A percentile compares a stretch with the other conserved stretches of the same genome.
These are phyloP conservation scores for Penicillium nucicola DNA, from an alignment of 495 filamentous ascomycete genomes.

Conservation along the genomic window DNA sequence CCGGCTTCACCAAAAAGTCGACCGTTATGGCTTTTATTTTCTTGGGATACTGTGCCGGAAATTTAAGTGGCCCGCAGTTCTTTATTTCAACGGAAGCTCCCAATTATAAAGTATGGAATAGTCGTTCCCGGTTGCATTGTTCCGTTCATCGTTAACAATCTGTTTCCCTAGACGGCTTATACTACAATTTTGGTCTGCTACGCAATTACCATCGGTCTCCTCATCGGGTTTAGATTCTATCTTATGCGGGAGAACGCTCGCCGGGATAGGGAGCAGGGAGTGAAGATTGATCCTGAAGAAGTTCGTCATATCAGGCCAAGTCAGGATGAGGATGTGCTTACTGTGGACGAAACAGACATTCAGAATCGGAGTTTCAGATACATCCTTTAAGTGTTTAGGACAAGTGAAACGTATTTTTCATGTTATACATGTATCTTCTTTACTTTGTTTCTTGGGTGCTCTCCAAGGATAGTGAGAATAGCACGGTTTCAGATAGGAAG, in stretches of 20 bases:
- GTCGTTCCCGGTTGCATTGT: too few species aligned
- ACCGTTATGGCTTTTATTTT: conserved; percentile 19
- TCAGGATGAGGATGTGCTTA: conserved; percentile 7
- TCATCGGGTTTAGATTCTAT: conserved; percentile 5
- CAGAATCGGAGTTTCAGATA: conserved; percentile 16
- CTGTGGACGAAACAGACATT: conserved; percentile 16
- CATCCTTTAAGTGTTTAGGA: conserved; percentile 5
- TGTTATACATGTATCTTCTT: too few species aligned
- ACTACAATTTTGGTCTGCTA: conserved; percentile 14
- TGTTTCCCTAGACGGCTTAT: conserved; percentile 13
- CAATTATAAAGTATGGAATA: conserved; percentile 12
- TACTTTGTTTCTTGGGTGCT: too few species aligned
- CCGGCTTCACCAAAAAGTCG: conserved; percentile 27
- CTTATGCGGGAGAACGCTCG: conserved; percentile 3
- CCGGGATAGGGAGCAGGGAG: conserved; percentile 10
- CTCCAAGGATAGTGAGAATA: too few species aligned
- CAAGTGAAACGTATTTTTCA: too few species aligned
- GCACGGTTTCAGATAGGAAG: too few species aligned
- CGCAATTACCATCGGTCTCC: conserved; percentile 9
- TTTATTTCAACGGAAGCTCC: conserved; percentile 16
- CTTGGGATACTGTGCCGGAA: conserved; percentile 18
- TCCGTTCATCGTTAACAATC: not conserved
- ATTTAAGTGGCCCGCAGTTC: conserved; percentile 22
- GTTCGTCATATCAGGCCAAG: conserved; percentile 7
- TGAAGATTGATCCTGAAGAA: conserved; percentile 15